phyloP scores from a whole-genome alignment of 2,329 filamentous ascomycete species.

The Alternaria burnsii region DNA sequence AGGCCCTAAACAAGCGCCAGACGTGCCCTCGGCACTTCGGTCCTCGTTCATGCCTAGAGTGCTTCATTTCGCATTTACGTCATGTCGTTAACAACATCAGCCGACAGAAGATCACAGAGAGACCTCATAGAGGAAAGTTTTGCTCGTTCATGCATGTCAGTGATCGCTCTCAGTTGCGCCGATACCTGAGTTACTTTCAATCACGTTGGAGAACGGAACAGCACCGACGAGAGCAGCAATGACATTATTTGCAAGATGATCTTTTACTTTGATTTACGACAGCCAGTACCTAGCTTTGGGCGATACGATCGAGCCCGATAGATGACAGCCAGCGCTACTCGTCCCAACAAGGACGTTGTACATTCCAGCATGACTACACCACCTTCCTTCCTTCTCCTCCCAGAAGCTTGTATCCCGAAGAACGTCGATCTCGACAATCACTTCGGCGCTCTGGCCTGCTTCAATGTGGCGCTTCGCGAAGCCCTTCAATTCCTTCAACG shows the following conservation, averaged over 20 bases:
- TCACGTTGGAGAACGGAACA: no score
- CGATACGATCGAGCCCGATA: background rate
- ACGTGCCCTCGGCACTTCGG: no score
- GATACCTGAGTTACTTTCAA: no score
- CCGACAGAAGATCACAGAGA: no score
- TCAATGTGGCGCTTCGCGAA: background rate
- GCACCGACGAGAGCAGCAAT: no score
- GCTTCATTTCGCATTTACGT: no score
- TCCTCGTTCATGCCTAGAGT: no score
- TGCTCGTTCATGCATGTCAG: no score
- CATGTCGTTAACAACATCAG: no score
- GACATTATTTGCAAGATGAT: background rate
- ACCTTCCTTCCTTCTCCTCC: background rate
- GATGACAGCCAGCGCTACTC: background rate
- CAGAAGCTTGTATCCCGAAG: background rate
- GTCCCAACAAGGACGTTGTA: background rate
- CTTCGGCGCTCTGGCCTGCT: background rate
- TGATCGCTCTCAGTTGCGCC: no score
- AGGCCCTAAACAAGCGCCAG: no score
- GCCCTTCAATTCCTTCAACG: background rate
- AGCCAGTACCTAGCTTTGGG: background rate
- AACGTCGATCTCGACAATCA: background rate
- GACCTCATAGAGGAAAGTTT: no score
- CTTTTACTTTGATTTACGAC: background rate
- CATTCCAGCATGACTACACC: background rate